These are phyloP conservation scores for Schwanniomyces vanrijiae DNA, from an alignment of 805 yeast genomes.

Conservation along the genomic window DNA sequence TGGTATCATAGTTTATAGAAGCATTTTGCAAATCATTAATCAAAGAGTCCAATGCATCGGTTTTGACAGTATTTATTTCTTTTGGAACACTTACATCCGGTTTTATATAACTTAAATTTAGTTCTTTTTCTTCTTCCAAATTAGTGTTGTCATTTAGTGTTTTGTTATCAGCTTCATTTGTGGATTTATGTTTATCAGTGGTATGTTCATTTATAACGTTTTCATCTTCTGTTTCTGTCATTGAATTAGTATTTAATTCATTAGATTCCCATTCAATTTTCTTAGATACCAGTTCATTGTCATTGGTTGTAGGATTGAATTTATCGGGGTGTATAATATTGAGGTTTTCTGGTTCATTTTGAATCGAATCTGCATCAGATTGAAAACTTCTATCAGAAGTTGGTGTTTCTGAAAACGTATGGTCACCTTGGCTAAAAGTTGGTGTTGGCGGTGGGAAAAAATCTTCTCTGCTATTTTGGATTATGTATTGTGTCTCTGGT, in stretches of 20 bases:
- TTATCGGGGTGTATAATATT: constrained; percentile 15
- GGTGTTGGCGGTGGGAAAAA: constrained; percentile 28
- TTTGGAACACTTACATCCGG: background rate
- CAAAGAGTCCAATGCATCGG: constrained; percentile 36
- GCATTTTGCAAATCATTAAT: constrained; percentile 35
- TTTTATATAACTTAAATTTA: background rate
- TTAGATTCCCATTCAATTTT: constrained; percentile 7
- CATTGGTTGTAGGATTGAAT: background rate
- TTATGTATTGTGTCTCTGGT: background rate
- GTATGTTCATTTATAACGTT: background rate
- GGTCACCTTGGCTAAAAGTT: constrained; percentile 13
- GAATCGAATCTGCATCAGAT: constrained; percentile 43
- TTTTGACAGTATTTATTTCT: constrained; percentile 9
- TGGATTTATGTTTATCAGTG: too few species aligned
- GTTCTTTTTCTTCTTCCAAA: background rate
- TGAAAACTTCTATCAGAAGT: constrained; percentile 34
- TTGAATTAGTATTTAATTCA: constrained; percentile 4
- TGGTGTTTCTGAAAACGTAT: constrained; percentile 30
- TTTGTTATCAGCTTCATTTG: too few species aligned
- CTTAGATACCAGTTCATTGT: constrained; percentile 1
- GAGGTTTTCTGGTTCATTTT: constrained; percentile 32
- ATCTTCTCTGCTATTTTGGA: background rate
- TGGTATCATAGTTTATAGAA: constrained; percentile 9
- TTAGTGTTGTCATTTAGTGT: too few species aligned
- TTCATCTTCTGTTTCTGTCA: background rate